Base-by-base conservation (phyloP, 768 basidiomycete species). In the Pleurotus salmoneostramineus region DNA sequence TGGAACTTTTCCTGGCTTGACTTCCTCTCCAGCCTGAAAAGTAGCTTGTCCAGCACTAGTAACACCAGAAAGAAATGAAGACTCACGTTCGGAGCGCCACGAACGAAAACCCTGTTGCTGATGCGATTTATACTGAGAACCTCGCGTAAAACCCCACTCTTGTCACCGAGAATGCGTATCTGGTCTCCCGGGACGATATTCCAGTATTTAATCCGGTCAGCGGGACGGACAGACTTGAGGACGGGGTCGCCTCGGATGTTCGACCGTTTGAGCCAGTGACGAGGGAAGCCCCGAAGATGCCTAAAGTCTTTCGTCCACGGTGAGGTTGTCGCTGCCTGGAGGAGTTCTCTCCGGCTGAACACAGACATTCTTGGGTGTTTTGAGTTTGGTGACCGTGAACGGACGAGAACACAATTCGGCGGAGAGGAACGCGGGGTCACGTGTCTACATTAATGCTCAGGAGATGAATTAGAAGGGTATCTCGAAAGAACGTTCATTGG, bases 101-200 rank as follows among this genome's bases (percentile, higher is more conserved):
- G 75, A 65, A 80, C 85, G 69, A 75, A 84, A 67, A 72, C 90
- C 69, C 73, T 80, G 69, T 92, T 93, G 67, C 80, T 84, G 61
- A 89, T 74, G 68, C 79, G 81, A 72, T 93, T 89, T 57, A 93
- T 83, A 70, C 80, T 83, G 59, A 83, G 71, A 36, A 94, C 90
- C 66, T 92, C 87, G 47, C 84, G 83, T 35, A 92, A 64, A 12
- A 72, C 78, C 43, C 78, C 81, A 31, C 77, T 75, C 60, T 77
- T 75, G 69, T 91, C 87, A 27, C 89, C 88, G 5, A 83, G 79
- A 56, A 92, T 61, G 50, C 87, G 82, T 65, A 94, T 83, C 56
- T 80, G 82, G 73, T 94, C 92, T 5, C 92, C 92, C 4, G 93
- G 90, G 35, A 91, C 87, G 60, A 94, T 81, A 66, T 93, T 94